Conservation (phyloP, 805 yeast genomes). For the Candida bentonensis region DNA sequence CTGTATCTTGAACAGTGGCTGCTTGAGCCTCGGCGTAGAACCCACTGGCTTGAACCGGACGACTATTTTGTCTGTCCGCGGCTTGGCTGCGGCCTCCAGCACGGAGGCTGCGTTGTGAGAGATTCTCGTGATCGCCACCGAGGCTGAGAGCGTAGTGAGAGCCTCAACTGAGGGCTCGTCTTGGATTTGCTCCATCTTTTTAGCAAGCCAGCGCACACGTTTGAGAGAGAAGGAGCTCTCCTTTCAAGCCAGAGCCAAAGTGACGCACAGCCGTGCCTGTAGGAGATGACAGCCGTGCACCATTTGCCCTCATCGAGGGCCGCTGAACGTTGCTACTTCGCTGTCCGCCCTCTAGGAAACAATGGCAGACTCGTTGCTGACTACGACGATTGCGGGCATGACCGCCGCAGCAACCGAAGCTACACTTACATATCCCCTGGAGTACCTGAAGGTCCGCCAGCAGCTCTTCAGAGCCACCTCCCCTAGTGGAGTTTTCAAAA, state of each 20-base stretch:
- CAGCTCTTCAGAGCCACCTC: conserved; percentile 20
- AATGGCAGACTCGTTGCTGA: conserved; percentile 9
- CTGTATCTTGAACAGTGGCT: conserved; percentile 32
- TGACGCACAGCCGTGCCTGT: not conserved
- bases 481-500: conserved; percentile 8
- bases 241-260: not conserved
- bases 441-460: conserved; percentile 23
- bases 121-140: not conserved
- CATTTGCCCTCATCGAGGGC: conserved; percentile 10
- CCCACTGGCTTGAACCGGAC: conserved; percentile 42
- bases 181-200: conserved; percentile 1
- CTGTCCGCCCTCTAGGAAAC: not conserved
- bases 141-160: not conserved
- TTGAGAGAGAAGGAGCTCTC: too few relatives aligned
- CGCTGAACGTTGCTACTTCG: too few relatives aligned
- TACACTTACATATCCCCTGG: conserved; percentile 27
- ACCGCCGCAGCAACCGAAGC: conserved; percentile 25
- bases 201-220: not conserved
- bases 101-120: not conserved
- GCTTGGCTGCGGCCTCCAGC: not conserved
- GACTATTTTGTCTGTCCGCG: conserved; percentile 13
- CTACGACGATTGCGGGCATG: conserved; percentile 24
- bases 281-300: not conserved
- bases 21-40: conserved; percentile 34
- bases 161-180: conserved; percentile 1